Percentiles rank a stretch among this genome's conserved stretches.
Conservation (phyloP, 2,329 filamentous ascomycete genomes). For the Pseudocercospora vitis region DNA sequence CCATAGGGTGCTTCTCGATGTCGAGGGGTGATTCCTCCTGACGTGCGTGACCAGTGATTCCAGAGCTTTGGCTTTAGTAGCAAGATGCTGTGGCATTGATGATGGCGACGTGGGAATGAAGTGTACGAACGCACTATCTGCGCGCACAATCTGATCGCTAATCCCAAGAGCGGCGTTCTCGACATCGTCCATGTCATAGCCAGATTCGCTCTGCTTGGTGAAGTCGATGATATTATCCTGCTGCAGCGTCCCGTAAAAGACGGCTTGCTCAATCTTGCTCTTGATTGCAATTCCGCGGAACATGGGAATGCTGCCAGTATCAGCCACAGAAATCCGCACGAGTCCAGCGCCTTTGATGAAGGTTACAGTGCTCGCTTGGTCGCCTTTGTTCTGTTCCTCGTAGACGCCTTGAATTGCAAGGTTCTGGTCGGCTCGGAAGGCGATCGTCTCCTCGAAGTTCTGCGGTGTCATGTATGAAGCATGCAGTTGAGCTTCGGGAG, state of each 20-base stretch:
- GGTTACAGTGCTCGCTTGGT: conserved; percentile 45
- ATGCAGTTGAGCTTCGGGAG: conserved; percentile 71
- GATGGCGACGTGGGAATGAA: conserved; percentile 69
- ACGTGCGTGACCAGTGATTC: conserved; percentile 73
- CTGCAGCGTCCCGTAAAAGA: conserved; percentile 78
- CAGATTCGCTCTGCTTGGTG: conserved; percentile 60
- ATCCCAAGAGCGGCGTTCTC: conserved; percentile 74
- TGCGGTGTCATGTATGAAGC: conserved; percentile 64
- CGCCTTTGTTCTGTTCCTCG: conserved; percentile 46
- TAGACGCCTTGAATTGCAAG: conserved; percentile 53
- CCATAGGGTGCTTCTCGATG: conserved; percentile 73
- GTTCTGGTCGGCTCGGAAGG: conserved; percentile 61
- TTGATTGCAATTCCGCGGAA: conserved; percentile 67
- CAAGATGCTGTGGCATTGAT: conserved; percentile 78
- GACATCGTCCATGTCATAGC: conserved; percentile 69
- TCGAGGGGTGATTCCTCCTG: conserved; percentile 59
- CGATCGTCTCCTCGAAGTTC: conserved; percentile 82
- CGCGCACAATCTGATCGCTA: conserved; percentile 78
- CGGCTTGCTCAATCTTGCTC: conserved; percentile 88
- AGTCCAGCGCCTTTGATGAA: conserved; percentile 60
- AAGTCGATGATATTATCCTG: conserved; percentile 86
- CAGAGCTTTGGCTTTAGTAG: conserved; percentile 69
- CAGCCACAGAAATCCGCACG: conserved; percentile 57
- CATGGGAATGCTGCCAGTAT: conserved; percentile 56
- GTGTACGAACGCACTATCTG: conserved; percentile 68